Percentiles rank a stretch among this genome's conserved stretches.
Conservation (phyloP, 1,139 yeast genomes). For the Debaryomyces singareniensis region DNA sequence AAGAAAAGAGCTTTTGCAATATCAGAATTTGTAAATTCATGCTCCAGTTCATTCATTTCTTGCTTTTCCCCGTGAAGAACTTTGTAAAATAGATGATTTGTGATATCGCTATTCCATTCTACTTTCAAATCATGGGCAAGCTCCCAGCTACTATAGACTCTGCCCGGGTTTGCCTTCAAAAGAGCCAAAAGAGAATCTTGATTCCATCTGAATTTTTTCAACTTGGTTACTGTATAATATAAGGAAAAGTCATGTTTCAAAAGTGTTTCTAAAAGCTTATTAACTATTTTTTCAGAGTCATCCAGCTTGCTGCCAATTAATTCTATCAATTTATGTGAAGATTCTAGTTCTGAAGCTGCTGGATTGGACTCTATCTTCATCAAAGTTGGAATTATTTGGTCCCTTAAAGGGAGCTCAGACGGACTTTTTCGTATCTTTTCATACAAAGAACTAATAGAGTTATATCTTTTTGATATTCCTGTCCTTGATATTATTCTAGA, state of each 20-base stretch:
- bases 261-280: slow-evolving; percentile 6
- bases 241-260: slow-evolving; percentile 24
- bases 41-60: slow-evolving; percentile 6
- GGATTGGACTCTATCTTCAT: too few relatives aligned
- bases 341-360: too few relatives aligned
- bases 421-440: too few relatives aligned
- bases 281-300: slow-evolving; percentile 1
- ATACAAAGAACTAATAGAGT: too few relatives aligned
- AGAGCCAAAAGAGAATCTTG: slow-evolving; percentile 17
- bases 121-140: slow-evolving; percentile 16
- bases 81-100: slow-evolving; percentile 15
- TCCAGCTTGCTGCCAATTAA: too few relatives aligned
- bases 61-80: slow-evolving; percentile 16
- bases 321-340: too few relatives aligned
- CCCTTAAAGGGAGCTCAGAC: too few relatives aligned
- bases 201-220: slow-evolving; percentile 11
- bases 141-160: slow-evolving; percentile 32
- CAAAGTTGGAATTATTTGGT: too few relatives aligned
- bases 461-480: too few relatives aligned
- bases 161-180: slow-evolving; percentile 32
- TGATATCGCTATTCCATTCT: slow-evolving; percentile 5
- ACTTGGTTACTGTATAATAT: slow-evolving; percentile 19
- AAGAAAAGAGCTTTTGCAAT: slow-evolving; percentile 5
- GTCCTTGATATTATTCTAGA: too few relatives aligned
- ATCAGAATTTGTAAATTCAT: slow-evolving; percentile 3